Evolutionary conservation across 345 rosid species (phyloP), one percentile per base, ranked within the genome.

Genomic region (Arabidopsis arenosa): DNA sequence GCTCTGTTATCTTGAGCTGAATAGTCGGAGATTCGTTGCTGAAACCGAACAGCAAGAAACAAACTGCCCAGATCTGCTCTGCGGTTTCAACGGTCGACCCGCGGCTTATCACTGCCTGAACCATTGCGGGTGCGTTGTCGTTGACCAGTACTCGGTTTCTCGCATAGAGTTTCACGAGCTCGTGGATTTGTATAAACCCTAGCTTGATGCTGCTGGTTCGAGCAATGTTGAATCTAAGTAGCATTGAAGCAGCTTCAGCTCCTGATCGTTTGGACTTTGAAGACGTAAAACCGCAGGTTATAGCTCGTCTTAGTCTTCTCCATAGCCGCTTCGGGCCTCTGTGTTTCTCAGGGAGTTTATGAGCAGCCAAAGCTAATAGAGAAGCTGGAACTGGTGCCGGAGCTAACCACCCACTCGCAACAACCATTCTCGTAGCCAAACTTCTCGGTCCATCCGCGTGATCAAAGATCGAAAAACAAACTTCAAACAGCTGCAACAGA

Each of bases 381-480:
- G 97, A 77, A 55, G 88, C 80, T 0, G 99, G 94, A 59, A 95
- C 70, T 3, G 90, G 87, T 26, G 89, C 84, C 2, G 98, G 98
- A 28, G 97, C 97, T 79, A 95, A 90, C 99, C 99, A 95, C 32
- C 93, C 89, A 53, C 98, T 85, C 4, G 86, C 96, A 68, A 82
- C 89, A 52, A 88, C 94, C 98, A 95, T 95, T 70, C 94, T 84
- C 5, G 90, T 87, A n/a, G 99, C 97, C 68, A 95, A 80, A 89
- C 98, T 90, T 74, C 92, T 80, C 0, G 90, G 94, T 53, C 97
- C 89, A 48, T 95, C 96, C 0, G 94, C 94, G 39, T 95, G 99
- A 77, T 92, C 98, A 53, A 92, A 95, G 66, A 95, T 89, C 5
- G 98, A 92, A 84, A 95, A 92, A 68, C 99, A 95, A 13, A 90